Percentiles rank a stretch among this genome's conserved stretches.
Evolutionary conservation across 2,329 filamentous ascomycete species (phyloP).

Genomic region (Trichoderma sp.): DNA sequence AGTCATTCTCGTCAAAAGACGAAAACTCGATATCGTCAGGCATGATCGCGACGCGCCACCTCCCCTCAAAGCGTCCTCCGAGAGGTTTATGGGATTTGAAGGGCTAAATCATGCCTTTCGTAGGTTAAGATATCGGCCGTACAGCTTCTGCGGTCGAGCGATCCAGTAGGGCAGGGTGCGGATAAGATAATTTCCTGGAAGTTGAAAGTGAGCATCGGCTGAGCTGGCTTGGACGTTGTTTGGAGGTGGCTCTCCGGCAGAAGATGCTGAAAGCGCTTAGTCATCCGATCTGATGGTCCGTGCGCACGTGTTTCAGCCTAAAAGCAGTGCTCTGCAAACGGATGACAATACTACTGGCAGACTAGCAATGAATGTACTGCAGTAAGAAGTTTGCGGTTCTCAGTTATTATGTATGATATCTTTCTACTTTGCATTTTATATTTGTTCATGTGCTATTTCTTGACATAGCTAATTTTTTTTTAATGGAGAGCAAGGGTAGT

Average conservation of each 20-base stretch:
- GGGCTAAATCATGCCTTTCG: slow-evolving; percentile 35
- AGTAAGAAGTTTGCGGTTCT: background rate
- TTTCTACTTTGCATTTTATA: background rate
- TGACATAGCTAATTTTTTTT: background rate
- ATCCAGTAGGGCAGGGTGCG: background rate
- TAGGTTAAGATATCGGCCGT: background rate
- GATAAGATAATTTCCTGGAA: background rate
- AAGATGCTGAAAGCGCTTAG: slow-evolving; percentile 8
- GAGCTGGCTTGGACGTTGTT: background rate
- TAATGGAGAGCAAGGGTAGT: background rate
- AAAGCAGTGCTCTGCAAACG: background rate
- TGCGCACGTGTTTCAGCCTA: slow-evolving; percentile 18
- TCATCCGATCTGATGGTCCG: background rate
- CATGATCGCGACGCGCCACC: slow-evolving; percentile 37
- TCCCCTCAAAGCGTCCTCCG: slow-evolving; percentile 31
- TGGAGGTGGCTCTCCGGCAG: slow-evolving; percentile 1
- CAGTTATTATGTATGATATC: background rate
- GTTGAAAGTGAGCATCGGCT: background rate
- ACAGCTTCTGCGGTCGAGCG: background rate
- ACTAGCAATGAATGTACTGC: background rate
- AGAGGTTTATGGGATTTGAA: slow-evolving; percentile 28
- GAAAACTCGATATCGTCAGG: slow-evolving; percentile 38
- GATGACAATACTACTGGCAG: too few species aligned
- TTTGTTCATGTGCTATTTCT: background rate
- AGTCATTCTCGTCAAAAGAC: slow-evolving; percentile 40